Evolutionary conservation across 331 rosid genomes (phyloP).

Genomic region (Rosa hybrid): DNA sequence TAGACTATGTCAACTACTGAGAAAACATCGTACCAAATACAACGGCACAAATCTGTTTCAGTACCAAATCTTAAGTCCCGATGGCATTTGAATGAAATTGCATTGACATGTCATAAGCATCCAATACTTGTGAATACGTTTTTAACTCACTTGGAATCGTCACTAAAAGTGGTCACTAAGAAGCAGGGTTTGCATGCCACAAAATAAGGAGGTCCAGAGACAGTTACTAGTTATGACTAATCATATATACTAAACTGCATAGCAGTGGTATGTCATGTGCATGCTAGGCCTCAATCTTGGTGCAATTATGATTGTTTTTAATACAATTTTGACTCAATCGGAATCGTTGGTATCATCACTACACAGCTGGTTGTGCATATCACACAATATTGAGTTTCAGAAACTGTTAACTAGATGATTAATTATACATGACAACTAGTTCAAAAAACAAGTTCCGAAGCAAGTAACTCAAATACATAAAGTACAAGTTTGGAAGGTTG

Average conservation of each 20-base stretch:
- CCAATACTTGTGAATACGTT: not conserved
- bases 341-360: not conserved
- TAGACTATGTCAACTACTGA: not conserved
- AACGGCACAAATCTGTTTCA: not conserved
- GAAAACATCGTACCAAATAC: not conserved
- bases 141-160: not conserved
- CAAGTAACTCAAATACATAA: slow-evolving; percentile 1
- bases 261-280: not conserved
- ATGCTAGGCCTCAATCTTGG: not conserved
- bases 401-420: not conserved
- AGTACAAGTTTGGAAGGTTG: slow-evolving; percentile 7
- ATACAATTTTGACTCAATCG: not conserved
- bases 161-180: not conserved
- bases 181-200: not conserved
- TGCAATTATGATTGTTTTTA: not conserved
- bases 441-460: slow-evolving; percentile 1
- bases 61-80: not conserved
- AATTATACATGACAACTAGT: not conserved
- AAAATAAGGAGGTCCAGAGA: not conserved
- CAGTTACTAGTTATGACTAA: not conserved
- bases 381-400: not conserved
- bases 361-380: not conserved
- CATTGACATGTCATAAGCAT: not conserved
- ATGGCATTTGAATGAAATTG: not conserved
- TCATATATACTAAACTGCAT: not conserved